phyloP scores from a whole-genome alignment of 176 grass and related monocot genomes.

The Hsuehochloa calcarea region DNA sequence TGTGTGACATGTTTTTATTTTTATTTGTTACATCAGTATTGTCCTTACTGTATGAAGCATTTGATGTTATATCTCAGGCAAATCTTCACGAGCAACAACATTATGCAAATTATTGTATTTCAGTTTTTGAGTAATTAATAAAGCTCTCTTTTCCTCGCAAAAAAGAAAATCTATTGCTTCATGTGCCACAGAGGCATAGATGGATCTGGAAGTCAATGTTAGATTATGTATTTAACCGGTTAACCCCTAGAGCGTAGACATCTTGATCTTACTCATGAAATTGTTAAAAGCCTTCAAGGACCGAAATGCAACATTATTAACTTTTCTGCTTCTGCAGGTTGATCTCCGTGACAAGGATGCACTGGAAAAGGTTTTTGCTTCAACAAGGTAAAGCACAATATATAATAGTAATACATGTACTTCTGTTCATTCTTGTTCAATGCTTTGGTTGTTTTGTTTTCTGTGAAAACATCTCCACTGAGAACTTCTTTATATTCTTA shows the following conservation, averaged over 20 bases:
- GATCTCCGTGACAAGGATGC: slow-evolving; percentile 80
- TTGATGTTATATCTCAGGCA: not conserved
- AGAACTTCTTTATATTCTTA: slow-evolving; percentile 20
- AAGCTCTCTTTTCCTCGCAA: not conserved
- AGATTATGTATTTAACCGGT: not conserved
- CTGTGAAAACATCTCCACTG: not conserved
- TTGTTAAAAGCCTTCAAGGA: not conserved
- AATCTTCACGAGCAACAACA: not conserved
- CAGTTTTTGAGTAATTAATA: not conserved
- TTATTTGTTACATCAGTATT: not conserved
- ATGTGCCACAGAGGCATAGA: not conserved
- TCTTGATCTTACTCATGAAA: slow-evolving; percentile 9
- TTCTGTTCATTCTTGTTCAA: slow-evolving; percentile 22
- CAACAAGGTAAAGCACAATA: slow-evolving; percentile 55
- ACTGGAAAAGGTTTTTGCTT: slow-evolving; percentile 71
- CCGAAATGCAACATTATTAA: not conserved
- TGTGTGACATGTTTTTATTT: not conserved
- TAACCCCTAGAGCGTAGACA: not conserved
- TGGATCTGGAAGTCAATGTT: not conserved
- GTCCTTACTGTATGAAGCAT: not conserved
- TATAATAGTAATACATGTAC: not conserved
- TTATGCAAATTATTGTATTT: not conserved
- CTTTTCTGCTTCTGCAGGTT: slow-evolving; percentile 57
- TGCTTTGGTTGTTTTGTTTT: slow-evolving; percentile 17
- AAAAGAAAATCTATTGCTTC: not conserved